Conservation (phyloP, 2,329 filamentous ascomycete species). For the Bertia moriformis region DNA sequence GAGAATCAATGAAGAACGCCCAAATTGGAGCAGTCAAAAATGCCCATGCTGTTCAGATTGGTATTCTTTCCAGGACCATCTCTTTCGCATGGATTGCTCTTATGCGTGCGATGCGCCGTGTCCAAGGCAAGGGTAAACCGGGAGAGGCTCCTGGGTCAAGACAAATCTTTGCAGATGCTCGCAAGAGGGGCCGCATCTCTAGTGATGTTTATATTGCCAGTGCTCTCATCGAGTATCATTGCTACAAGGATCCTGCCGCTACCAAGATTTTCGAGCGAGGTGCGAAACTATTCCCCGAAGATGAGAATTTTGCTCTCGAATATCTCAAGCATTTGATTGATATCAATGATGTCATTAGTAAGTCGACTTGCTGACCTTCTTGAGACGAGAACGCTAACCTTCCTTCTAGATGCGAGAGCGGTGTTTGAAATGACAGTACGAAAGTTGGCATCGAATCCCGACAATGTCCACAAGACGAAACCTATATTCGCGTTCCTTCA, state of each 20-base stretch:
- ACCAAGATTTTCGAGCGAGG: slow-evolving; percentile 94
- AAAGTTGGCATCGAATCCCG: slow-evolving; percentile 63
- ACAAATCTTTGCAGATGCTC: slow-evolving; percentile 77
- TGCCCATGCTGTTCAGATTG: slow-evolving; percentile 46
- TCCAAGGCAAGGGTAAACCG: slow-evolving; percentile 57
- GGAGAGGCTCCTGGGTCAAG: slow-evolving; percentile 46
- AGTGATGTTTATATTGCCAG: slow-evolving; percentile 92
- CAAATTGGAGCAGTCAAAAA: slow-evolving; percentile 15
- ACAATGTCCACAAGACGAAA: slow-evolving; percentile 62
- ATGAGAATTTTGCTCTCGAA: slow-evolving; percentile 84
- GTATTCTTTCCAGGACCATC: slow-evolving; percentile 67
- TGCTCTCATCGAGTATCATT: slow-evolving; percentile 84
- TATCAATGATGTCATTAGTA: slow-evolving; percentile 85
- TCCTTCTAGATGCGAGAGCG: slow-evolving; percentile 64
- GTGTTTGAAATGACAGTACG: slow-evolving; percentile 92
- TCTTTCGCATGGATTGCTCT: slow-evolving; percentile 91
- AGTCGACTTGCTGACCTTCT: slow-evolving; percentile 15
- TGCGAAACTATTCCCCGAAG: slow-evolving; percentile 81
- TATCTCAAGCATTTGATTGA: slow-evolving; percentile 90
- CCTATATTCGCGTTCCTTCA: slow-evolving; percentile 84
- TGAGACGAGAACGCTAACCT: slow-evolving; percentile 4
- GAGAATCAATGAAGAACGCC: slow-evolving; percentile 22
- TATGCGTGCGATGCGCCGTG: slow-evolving; percentile 82
- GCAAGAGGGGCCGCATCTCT: slow-evolving; percentile 72
- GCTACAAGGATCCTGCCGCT: slow-evolving; percentile 85